Percentiles rank a stretch among this genome's conserved stretches.
phyloP scores from a whole-genome alignment of 2,329 filamentous ascomycete genomes.

The Ascochyta fabae region DNA sequence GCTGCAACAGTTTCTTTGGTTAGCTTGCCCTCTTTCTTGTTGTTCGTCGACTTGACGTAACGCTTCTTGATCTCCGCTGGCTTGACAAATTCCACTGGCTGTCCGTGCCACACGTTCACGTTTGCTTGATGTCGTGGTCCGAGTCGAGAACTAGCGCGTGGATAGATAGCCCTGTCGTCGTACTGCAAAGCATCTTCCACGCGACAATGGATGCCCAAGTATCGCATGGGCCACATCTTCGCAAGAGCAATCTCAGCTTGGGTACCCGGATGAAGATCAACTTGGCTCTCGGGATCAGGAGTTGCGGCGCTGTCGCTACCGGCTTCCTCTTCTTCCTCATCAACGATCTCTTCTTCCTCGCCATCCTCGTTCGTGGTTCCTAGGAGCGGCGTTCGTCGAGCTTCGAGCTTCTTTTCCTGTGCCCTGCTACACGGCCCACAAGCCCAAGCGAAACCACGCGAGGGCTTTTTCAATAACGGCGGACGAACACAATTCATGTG shows the following conservation, averaged over 20 bases:
- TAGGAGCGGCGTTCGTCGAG: slow-evolving; percentile 80
- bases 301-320: slow-evolving; percentile 67
- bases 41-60: slow-evolving; percentile 64
- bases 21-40: slow-evolving; percentile 77
- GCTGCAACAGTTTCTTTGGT: slow-evolving; percentile 81
- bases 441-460: slow-evolving; percentile 96
- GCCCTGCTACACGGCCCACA: slow-evolving; percentile 94
- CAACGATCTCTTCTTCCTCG: slow-evolving; percentile 68
- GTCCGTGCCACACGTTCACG: slow-evolving; percentile 83
- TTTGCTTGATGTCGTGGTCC: slow-evolving; percentile 91
- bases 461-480: slow-evolving; percentile 91
- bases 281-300: slow-evolving; percentile 57
- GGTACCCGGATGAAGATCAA: slow-evolving; percentile 69
- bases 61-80: slow-evolving; percentile 84
- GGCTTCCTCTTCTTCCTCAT: slow-evolving; percentile 73
- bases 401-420: slow-evolving; percentile 92
- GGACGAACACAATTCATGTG: slow-evolving; percentile 98
- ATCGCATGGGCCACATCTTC: slow-evolving; percentile 94
- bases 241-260: slow-evolving; percentile 90
- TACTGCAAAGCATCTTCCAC: slow-evolving; percentile 96
- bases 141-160: slow-evolving; percentile 88
- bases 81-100: slow-evolving; percentile 88
- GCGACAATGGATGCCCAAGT: slow-evolving; percentile 92
- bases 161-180: slow-evolving; percentile 92
- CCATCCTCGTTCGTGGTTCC: slow-evolving; percentile 61